Evolutionary conservation across 371 early-diverging fungal genomes (phyloP), one percentile per base, ranked within the genome.

Genomic region (Mucor circinelloides): DNA sequence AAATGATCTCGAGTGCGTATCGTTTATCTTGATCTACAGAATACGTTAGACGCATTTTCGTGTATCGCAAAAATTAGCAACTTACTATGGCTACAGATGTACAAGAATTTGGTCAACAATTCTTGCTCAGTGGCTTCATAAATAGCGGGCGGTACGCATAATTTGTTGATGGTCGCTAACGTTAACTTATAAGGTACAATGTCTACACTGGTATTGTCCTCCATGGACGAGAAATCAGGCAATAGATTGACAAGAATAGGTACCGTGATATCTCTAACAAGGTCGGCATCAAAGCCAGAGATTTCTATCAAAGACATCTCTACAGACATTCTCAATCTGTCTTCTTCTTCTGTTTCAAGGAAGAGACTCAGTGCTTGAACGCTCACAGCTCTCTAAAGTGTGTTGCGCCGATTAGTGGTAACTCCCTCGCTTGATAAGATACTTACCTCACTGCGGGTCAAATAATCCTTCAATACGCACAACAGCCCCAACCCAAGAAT

Each of bases 401-500:
- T 12, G 36, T 30, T 30, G 30, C 17, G 21, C 21, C 2, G 44
- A 19, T 19, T 42, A 46, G 46, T 17, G 6, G 8, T 13, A 13
- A 13, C 13, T 12, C 36, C 36, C 1, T 42, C 4, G 32, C 8
- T 19, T 19, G 13, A 13, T 60, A 46, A 46, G 2, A 1, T 32
- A 58, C 19, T 27, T 44, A 67, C 60, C 46, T 60, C 60, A 21
- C 30, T 40, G 23, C 34, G 38, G 15, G 27, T 54, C 54, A 66
- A 40, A 21, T 60, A 66, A 8, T 50, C 12, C 17, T 59, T 69
- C 13, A 69, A 30, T 27, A 64, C 69, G 54, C 69, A 69, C 15
- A 69, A 25, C 31, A 64, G 46, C 0, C 69, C 69, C 23, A 91
- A 77, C 5, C 93, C 93, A 44, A 86, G 83, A 15, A 90, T 70